Base-by-base conservation (phyloP, 2,329 filamentous ascomycete species). In the Hypoxylon rubiginosum region DNA sequence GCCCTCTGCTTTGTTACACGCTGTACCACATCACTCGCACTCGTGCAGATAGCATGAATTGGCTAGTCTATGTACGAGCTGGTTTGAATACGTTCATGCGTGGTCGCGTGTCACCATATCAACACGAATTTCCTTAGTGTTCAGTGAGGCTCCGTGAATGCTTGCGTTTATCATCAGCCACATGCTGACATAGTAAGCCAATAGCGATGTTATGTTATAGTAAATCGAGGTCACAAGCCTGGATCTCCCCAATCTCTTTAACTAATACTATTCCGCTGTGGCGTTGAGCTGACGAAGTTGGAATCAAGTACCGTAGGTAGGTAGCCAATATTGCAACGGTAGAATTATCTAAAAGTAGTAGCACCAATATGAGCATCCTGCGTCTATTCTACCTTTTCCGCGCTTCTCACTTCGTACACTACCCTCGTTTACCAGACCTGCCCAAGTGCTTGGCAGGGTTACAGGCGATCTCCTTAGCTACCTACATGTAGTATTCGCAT, bases 21-120 rank as follows among this genome's bases (percentile, higher is more conserved):
- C 66, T 68, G 63, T 63, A 64, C 65, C 51, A 68, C 65, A 68
- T 64, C 34, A 64, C 57, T 68, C 62, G 58, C 66, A 58, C 56
- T 56, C 41, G 49, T 64, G 62, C 53, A 54, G 61, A 48, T 34
- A 50, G 3, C 34, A 36, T 28, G 62, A 70, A 66, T 64, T 56
- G 61, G 61, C 34, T 36, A 55, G 48, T 24, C 21, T 24, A n/a
- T n/a, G 21, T 24, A 4, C 21, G 21, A 24, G 21, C 21, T 24
- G 21, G 21, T 62, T 58, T 62, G 62, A 61, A 58, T 59, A 58
- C 54, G 62, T 49, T 52, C 51, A 64, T 45, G 50, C 17, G 50
- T 57, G 46, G 45, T 39, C 54, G 52, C 62, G 65, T 70, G 50
- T 59, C 45, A 68, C 62, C 53, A 10, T 51, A 58, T 49, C 46